A percentile compares a stretch with the other conserved stretches of the same genome.
Evolutionary conservation across 768 basidiomycete genomes (phyloP).

Genomic region (Boletus subcaerulescens): DNA sequence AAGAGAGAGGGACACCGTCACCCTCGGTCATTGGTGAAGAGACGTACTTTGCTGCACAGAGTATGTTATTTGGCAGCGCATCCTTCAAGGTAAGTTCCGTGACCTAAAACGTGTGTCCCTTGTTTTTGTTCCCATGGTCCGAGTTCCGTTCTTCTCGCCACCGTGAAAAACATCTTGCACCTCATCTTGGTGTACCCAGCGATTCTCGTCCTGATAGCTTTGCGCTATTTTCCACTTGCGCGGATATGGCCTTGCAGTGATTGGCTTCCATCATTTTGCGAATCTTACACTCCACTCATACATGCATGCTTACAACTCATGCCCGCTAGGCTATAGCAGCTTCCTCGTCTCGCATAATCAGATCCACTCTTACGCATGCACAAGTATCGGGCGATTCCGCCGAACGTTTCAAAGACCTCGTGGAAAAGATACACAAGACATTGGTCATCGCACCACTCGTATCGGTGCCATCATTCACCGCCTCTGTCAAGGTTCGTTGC

Average conservation of each 20-base stretch:
- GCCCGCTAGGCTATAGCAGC: conserved; percentile 6
- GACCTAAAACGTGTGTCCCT: conserved; percentile 7
- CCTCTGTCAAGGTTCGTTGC: conserved; percentile 16
- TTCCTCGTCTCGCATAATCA: conserved; percentile 3
- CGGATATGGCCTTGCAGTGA: conserved; percentile 8
- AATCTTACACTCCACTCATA: neutral
- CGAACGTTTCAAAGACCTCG: conserved; percentile 48
- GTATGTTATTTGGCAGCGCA: conserved; percentile 45
- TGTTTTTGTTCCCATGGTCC: neutral
- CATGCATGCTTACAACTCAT: conserved; percentile 13
- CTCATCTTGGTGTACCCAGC: neutral
- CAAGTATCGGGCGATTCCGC: conserved; percentile 7
- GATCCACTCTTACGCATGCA: conserved; percentile 8
- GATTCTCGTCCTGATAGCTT: neutral
- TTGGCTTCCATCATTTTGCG: conserved; percentile 7
- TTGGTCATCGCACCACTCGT: conserved; percentile 57
- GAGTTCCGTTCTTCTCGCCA: neutral
- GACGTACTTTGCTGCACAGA: conserved; percentile 32
- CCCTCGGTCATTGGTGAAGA: neutral
- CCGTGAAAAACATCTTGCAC: neutral
- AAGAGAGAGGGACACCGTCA: neutral
- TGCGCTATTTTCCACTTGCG: conserved; percentile 3
- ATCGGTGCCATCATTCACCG: conserved; percentile 30
- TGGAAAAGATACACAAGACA: conserved; percentile 64
- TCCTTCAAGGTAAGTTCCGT: conserved; percentile 13